Evolutionary conservation across 225 moss, liverwort and hornwort genomes (phyloP).

Genomic region (Asterella californica): DNA sequence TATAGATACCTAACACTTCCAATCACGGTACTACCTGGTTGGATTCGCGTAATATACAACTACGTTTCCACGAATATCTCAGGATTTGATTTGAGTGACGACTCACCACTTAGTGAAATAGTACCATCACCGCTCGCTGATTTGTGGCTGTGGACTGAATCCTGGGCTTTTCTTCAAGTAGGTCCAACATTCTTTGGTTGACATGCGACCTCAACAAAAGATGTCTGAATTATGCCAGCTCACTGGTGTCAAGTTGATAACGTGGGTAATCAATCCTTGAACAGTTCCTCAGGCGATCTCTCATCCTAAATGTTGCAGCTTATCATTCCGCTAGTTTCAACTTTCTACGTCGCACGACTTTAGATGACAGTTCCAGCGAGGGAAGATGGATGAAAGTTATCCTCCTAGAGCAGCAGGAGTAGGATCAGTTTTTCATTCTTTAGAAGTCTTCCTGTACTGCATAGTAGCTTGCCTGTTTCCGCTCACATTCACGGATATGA

Average conservation of each 20-base stretch:
- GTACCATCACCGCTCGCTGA: background rate
- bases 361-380: background rate
- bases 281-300: background rate
- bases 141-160: background rate
- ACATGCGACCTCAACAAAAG: constrained; percentile 41
- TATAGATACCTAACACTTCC: background rate
- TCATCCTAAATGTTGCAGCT: background rate
- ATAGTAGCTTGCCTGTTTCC: background rate
- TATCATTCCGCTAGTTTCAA: too few species aligned
- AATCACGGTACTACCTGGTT: background rate
- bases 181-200: constrained; percentile 50
- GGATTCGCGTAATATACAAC: background rate
- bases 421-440: background rate
- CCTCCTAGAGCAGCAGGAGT: background rate
- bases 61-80: background rate
- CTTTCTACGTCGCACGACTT: background rate
- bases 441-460: background rate
- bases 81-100: background rate
- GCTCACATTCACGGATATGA: background rate
- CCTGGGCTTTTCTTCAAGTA: constrained; percentile 16
- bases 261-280: constrained; percentile 20
- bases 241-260: constrained; percentile 45
- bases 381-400: background rate
- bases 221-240: constrained; percentile 46
- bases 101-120: background rate